A percentile compares a stretch with the other conserved stretches of the same genome.
Conservation (phyloP, 768 basidiomycete genomes). For the Paxillus ammoniavirescens region DNA sequence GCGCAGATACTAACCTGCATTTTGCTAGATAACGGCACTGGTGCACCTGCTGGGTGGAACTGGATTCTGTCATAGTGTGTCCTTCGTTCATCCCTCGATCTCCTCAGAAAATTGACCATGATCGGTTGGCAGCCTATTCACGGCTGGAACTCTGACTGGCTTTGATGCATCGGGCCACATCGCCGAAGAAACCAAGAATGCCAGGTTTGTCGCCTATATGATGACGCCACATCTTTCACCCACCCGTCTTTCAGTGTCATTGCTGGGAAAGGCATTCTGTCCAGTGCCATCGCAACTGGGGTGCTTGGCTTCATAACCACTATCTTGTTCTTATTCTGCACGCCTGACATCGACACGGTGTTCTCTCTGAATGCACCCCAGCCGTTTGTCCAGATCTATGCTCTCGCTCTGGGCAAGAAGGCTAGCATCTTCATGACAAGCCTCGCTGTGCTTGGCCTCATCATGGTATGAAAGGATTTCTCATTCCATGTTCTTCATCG, state of each 20-base stretch:
- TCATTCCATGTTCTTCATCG: neutral
- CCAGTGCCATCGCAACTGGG: conserved; percentile 74
- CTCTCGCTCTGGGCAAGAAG: conserved; percentile 75
- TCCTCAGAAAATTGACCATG: neutral
- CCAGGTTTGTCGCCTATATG: conserved; percentile 40
- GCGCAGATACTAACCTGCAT: neutral
- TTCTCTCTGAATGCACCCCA: conserved; percentile 82
- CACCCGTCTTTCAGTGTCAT: conserved; percentile 47
- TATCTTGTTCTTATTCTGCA: conserved; percentile 83
- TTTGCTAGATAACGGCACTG: conserved; percentile 78
- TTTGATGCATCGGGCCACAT: conserved; percentile 90
- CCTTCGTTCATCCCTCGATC: neutral
- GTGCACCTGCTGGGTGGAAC: conserved; percentile 85
- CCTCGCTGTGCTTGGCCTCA: conserved; percentile 80
- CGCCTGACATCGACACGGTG: conserved; percentile 71
- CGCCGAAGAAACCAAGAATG: conserved; percentile 86
- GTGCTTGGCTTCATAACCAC: conserved; percentile 75
- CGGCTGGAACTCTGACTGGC: conserved; percentile 84
- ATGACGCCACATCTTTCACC: neutral
- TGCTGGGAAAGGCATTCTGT: conserved; percentile 81
- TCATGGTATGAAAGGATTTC: conserved; percentile 53
- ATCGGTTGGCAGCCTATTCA: conserved; percentile 74
- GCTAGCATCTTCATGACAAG: conserved; percentile 86
- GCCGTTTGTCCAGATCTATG: conserved; percentile 88
- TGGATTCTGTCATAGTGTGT: conserved; percentile 85